Conservation (phyloP, 257 asterid species). For the Fraxinus cuspidata region DNA sequence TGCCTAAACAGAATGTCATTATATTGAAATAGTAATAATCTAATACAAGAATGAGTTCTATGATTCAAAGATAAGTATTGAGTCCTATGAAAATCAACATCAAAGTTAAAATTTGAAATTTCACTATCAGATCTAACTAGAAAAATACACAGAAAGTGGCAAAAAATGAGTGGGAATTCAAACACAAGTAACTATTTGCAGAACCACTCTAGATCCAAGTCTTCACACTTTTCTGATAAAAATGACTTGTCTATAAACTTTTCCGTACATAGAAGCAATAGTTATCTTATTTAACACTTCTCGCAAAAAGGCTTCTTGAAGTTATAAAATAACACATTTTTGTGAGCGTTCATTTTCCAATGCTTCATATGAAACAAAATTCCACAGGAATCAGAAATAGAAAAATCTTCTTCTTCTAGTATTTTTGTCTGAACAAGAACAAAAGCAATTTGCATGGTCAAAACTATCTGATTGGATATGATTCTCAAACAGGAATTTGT, state of each 20-base stretch:
- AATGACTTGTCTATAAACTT: neutral
- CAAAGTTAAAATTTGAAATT: neutral
- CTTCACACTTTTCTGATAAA: neutral
- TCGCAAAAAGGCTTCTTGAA: neutral
- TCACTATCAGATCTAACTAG: conserved; percentile 16
- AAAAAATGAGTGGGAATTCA: conserved; percentile 9
- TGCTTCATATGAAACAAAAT: neutral
- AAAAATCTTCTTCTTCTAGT: neutral
- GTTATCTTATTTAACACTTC: neutral
- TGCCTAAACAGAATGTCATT: conserved; percentile 48
- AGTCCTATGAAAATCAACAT: conserved; percentile 14
- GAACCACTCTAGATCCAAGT: neutral
- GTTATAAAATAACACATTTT: neutral
- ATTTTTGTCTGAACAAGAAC: neutral
- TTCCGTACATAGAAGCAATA: neutral
- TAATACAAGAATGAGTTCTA: neutral
- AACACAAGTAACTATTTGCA: neutral
- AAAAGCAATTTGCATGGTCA: neutral
- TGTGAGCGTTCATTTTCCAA: neutral
- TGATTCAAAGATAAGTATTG: conserved; percentile 1
- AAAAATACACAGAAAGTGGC: conserved; percentile 8
- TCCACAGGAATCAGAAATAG: neutral
- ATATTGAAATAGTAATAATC: conserved; percentile 22
- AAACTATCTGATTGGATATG: neutral
- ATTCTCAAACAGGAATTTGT: neutral